Conservation (phyloP, 2,329 filamentous ascomycete species). For the Fusarium metavorans region DNA sequence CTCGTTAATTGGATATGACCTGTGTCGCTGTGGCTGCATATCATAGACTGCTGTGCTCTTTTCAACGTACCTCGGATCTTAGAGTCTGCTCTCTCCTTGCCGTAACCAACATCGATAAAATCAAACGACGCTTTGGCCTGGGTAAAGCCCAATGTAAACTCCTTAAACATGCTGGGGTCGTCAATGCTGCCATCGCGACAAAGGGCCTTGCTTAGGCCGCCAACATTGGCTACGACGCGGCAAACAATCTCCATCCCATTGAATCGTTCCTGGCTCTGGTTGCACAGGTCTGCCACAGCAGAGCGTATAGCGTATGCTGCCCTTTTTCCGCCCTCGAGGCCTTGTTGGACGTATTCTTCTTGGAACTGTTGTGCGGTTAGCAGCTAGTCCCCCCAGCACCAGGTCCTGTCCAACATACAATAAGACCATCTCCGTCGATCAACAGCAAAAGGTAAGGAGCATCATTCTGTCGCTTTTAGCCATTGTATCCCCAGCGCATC, state of each 20-base stretch:
- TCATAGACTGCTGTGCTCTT: background rate
- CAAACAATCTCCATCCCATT: slow-evolving; percentile 66
- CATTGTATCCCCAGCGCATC: slow-evolving; percentile 12
- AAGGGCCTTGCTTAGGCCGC: slow-evolving; percentile 63
- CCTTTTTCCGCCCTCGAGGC: slow-evolving; percentile 65
- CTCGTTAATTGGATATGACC: background rate
- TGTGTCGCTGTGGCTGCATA: background rate
- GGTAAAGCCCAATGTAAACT: slow-evolving; percentile 72
- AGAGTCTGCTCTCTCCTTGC: slow-evolving; percentile 68
- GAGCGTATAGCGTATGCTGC: slow-evolving; percentile 63
- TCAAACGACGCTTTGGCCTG: slow-evolving; percentile 70
- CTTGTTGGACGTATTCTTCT: slow-evolving; percentile 65
- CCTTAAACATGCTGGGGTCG: slow-evolving; percentile 59
- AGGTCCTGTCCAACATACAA: slow-evolving; percentile 55
- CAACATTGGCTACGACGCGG: slow-evolving; percentile 68
- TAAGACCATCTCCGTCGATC: slow-evolving; percentile 72
- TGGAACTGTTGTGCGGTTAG: slow-evolving; percentile 62
- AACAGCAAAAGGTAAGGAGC: slow-evolving; percentile 72
- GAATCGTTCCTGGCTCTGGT: slow-evolving; percentile 57
- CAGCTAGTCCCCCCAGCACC: background rate
- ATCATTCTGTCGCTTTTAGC: slow-evolving; percentile 55
- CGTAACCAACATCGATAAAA: slow-evolving; percentile 72
- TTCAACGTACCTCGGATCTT: slow-evolving; percentile 68
- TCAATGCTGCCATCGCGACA: slow-evolving; percentile 60
- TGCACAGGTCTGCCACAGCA: slow-evolving; percentile 59